Conservation (phyloP, 768 basidiomycete genomes). For the Lactarius trivialis region DNA sequence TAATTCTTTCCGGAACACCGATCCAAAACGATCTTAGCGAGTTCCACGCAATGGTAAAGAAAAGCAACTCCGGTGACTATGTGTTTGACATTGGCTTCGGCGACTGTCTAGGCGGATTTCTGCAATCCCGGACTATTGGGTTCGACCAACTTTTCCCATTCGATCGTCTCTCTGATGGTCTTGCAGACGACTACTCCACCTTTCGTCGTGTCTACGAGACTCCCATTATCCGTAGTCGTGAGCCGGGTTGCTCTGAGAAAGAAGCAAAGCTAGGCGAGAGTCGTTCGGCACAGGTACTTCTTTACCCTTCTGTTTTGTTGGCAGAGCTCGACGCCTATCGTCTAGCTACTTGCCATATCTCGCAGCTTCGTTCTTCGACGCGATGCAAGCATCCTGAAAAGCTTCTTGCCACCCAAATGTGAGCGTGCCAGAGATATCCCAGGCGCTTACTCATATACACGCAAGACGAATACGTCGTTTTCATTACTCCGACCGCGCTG, state of each 20-base stretch:
- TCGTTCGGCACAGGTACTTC: slow-evolving; percentile 62
- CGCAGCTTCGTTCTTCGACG: slow-evolving; percentile 88
- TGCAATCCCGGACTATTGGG: slow-evolving; percentile 90
- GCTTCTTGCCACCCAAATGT: slow-evolving; percentile 91
- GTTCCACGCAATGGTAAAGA: slow-evolving; percentile 88
- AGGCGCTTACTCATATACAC: background rate
- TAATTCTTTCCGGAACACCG: slow-evolving; percentile 94
- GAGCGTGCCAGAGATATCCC: slow-evolving; percentile 25
- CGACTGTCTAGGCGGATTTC: slow-evolving; percentile 64
- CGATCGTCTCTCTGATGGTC: slow-evolving; percentile 2
- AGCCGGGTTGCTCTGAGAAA: slow-evolving; percentile 63
- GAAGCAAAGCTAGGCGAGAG: slow-evolving; percentile 75
- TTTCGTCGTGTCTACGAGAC: slow-evolving; percentile 80
- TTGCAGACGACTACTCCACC: slow-evolving; percentile 62
- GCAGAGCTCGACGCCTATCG: background rate
- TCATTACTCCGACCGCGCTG: slow-evolving; percentile 78
- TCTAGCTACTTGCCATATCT: slow-evolving; percentile 62
- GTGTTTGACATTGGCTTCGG: background rate
- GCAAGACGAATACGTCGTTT: slow-evolving; percentile 97
- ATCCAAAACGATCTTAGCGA: slow-evolving; percentile 95
- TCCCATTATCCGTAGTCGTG: slow-evolving; percentile 82
- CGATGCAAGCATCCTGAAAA: slow-evolving; percentile 73
- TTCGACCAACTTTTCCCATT: slow-evolving; percentile 27
- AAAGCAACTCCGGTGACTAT: background rate
- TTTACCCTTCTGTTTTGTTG: background rate